Conservation (phyloP, 352 stramenopile species). For the Pythium guiyangense region DNA sequence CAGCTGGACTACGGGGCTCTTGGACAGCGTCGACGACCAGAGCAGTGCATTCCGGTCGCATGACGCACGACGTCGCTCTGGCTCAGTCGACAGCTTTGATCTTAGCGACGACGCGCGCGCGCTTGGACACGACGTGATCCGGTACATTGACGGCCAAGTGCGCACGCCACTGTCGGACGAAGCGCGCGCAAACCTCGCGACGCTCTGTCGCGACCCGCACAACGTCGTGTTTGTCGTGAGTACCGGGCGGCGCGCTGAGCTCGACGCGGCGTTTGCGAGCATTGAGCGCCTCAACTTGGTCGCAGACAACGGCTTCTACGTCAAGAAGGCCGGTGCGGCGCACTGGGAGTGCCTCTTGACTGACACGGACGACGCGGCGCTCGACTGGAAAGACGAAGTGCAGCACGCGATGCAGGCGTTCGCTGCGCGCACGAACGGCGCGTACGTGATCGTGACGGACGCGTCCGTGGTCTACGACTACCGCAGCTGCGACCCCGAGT, state of each 20-base stretch:
- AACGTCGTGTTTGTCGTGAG: slow-evolving; percentile 74
- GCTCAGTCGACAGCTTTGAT: slow-evolving; percentile 45
- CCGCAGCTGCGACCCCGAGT: slow-evolving; percentile 97
- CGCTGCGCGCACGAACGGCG: slow-evolving; percentile 95
- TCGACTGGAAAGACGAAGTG: slow-evolving; percentile 94
- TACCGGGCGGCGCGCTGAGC: slow-evolving; percentile 44
- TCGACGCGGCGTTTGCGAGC: slow-evolving; percentile 51
- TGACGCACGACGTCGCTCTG: not conserved
- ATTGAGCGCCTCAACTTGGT: slow-evolving; percentile 57
- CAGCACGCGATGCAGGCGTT: slow-evolving; percentile 97
- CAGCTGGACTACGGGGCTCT: slow-evolving; percentile 56
- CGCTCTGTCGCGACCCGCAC: slow-evolving; percentile 47
- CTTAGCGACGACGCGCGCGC: not conserved
- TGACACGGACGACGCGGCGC: slow-evolving; percentile 32
- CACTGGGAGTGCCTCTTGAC: slow-evolving; percentile 65
- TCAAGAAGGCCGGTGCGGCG: slow-evolving; percentile 30
- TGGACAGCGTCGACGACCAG: slow-evolving; percentile 49
- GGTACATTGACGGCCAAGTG: slow-evolving; percentile 66
- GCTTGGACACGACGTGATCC: slow-evolving; percentile 27
- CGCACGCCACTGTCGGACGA: slow-evolving; percentile 60
- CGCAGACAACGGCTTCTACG: slow-evolving; percentile 64
- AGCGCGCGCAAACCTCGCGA: slow-evolving; percentile 41
- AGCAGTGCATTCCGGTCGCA: not conserved
- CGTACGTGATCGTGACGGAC: slow-evolving; percentile 96
- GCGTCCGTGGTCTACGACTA: slow-evolving; percentile 98